Evolutionary conservation across 2,329 filamentous ascomycete species (phyloP).

Genomic region (Verticillium tricorpus): DNA sequence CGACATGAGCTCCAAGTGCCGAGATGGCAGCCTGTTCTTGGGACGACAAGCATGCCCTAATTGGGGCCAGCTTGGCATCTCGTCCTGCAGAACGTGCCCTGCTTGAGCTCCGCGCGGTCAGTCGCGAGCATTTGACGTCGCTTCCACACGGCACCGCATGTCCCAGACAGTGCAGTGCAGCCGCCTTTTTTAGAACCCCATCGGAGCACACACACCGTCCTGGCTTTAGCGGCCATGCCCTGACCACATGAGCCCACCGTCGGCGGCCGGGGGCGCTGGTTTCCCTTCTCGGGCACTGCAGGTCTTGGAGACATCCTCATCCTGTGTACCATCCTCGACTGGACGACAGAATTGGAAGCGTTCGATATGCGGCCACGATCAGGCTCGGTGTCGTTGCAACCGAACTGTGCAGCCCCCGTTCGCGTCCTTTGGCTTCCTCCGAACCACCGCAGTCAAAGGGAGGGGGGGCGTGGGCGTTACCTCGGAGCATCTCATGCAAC

Average conservation of each 20-base stretch:
- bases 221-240: neutral
- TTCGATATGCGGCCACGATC: neutral
- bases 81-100: neutral
- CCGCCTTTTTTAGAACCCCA: neutral
- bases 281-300: neutral
- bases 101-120: neutral
- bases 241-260: neutral
- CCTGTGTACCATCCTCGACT: neutral
- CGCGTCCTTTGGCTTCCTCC: neutral
- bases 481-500: neutral
- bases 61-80: neutral
- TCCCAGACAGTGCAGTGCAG: neutral
- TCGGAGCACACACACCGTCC: neutral
- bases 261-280: neutral
- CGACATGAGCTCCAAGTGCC: neutral
- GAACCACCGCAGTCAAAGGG: neutral
- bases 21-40: neutral
- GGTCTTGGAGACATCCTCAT: neutral
- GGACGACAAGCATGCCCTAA: neutral
- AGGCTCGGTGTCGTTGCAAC: neutral
- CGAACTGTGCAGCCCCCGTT: neutral
- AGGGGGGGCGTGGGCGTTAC: neutral
- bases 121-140: neutral
- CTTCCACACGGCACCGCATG: neutral
- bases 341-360: neutral